These are phyloP conservation scores for Hymenoscyphus albidus DNA, from an alignment of 2,329 filamentous ascomycete species.

Conservation along the genomic window DNA sequence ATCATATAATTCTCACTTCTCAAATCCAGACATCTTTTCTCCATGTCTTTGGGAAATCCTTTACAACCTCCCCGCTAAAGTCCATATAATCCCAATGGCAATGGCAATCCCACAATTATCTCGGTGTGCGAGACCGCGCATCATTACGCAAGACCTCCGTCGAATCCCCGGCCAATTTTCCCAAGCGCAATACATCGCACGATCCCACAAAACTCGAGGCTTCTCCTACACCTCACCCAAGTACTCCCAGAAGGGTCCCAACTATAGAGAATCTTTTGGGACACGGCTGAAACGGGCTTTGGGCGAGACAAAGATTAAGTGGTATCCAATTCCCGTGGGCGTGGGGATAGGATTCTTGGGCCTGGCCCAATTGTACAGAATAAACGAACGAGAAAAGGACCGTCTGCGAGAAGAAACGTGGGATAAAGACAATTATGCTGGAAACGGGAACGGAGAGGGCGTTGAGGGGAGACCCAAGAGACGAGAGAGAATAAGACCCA, in stretches of 20 bases:
- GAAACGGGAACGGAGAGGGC: conserved; percentile 25
- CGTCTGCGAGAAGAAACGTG: conserved; percentile 37
- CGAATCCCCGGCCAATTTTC: conserved; percentile 4
- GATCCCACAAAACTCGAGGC: conserved; percentile 22
- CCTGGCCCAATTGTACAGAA: conserved; percentile 59
- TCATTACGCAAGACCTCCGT: conserved; percentile 1
- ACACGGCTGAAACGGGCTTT: conserved; percentile 53
- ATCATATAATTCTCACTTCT: not conserved
- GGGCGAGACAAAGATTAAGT: conserved; percentile 62
- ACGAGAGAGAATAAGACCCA: conserved; percentile 58
- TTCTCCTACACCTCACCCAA: conserved; percentile 31
- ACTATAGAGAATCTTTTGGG: conserved; percentile 34
- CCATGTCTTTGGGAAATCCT: not conserved
- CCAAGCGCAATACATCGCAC: not conserved
- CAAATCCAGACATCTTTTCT: not conserved
- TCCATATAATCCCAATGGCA: conserved; percentile 9
- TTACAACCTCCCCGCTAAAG: not conserved
- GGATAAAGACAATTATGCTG: conserved; percentile 35
- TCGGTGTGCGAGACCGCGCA: conserved; percentile 15
- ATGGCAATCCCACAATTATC: conserved; percentile 14
- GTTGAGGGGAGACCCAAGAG: conserved; percentile 42
- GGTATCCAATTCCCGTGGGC: conserved; percentile 68
- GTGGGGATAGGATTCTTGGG: conserved; percentile 66
- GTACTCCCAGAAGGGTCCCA: conserved; percentile 21
- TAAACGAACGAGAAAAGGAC: conserved; percentile 48